Evolutionary conservation across 1,284 basidiomycete species (phyloP), one percentile per base, ranked within the genome.

Genomic region (Exsudoporus floridanus): DNA sequence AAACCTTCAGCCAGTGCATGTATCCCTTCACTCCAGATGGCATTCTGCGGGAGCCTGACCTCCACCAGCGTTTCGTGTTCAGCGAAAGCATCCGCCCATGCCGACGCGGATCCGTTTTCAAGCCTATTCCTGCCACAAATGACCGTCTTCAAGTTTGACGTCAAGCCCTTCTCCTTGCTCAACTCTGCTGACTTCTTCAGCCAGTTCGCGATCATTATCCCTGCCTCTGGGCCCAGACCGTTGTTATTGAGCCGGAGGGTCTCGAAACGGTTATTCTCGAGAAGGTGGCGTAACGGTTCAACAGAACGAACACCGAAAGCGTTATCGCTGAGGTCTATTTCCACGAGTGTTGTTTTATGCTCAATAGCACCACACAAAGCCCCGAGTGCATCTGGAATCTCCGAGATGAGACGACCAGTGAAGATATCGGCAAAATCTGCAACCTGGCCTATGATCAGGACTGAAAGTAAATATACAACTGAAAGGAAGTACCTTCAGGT

Each of bases 341-440:
- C 92, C 46, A 90, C 78, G 30, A 99, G 86, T 9, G 85, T 82
- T 7, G 84, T 80, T 67, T 92, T 90, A 61, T 85, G 79, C 58
- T 85, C 86, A 53, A 99, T 83, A 14, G 93, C 86, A 64, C 93
- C 83, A 71, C 94, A 98, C 61, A 99, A 83, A 30, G 92, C 89
- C 35, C 86, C 81, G 40, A 99, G 84, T 3, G 96, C 92, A 61
- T 79, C 83, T 5, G 97, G 97, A 67, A 99, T 98, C 74, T 99
- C 96, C 56, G 85, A 81, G 76, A 98, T 98, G 61, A 98, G 81
- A 55, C 97, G 89, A 46, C 95, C 93, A 10, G 96, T 98, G 76
- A 99, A 99, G 74, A 99, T 96, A 75, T 98, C 97, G 43, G 94
- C 91, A 61, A 98, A 91, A 76, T 98, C 89, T 60, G 94, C 96